Conservation (phyloP, 208 protist species). For the Crithidia brevicula region DNA sequence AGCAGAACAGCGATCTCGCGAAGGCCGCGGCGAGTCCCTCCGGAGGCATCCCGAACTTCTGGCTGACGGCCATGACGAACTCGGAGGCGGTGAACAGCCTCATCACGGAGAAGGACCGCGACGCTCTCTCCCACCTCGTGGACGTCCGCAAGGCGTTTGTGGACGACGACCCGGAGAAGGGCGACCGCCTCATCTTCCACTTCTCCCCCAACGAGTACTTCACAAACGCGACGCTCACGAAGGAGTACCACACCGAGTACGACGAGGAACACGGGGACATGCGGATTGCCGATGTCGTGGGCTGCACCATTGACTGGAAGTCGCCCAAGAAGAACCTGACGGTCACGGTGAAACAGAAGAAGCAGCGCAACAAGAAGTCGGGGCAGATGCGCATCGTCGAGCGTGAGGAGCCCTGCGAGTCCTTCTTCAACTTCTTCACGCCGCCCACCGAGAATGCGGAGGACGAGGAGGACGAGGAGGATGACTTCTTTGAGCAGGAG, state of each 20-base stretch:
- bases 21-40: conserved; percentile 38
- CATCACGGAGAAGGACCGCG: conserved; percentile 74
- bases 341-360: conserved; percentile 87
- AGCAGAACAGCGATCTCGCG: conserved; percentile 31
- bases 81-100: conserved; percentile 47
- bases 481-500: conserved; percentile 65
- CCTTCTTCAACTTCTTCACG: conserved; percentile 95
- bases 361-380: conserved; percentile 89
- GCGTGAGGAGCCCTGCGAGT: conserved; percentile 81
- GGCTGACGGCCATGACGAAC: conserved; percentile 77
- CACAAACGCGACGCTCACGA: conserved; percentile 86
- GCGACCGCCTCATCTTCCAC: conserved; percentile 84
- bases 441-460: conserved; percentile 55
- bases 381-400: conserved; percentile 83
- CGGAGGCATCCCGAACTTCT: conserved; percentile 92
- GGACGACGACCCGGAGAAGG: conserved; percentile 58
- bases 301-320: conserved; percentile 86
- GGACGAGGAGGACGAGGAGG: conserved; percentile 60
- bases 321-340: conserved; percentile 81
- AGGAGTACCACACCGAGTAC: conserved; percentile 87
- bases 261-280: conserved; percentile 78
- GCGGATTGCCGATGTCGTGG: conserved; percentile 67
- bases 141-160: conserved; percentile 64
- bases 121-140: conserved; percentile 51
- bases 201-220: conserved; percentile 94